These are phyloP conservation scores for Posidonia australis DNA, from an alignment of 106 monocot species.

Conservation along the genomic window DNA sequence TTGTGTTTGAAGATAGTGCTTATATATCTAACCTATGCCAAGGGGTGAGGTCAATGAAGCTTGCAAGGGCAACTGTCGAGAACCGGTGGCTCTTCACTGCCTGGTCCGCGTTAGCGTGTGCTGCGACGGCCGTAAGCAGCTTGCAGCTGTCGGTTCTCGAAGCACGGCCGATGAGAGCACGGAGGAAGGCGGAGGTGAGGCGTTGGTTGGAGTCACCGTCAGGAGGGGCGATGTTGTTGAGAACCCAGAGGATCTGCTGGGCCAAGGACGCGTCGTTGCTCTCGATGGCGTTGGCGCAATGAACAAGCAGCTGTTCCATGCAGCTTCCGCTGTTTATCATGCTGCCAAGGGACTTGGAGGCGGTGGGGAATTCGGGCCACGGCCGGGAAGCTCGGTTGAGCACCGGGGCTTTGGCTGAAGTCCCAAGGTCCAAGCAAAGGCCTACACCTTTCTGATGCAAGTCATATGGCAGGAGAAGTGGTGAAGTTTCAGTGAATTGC, in stretches of 20 bases:
- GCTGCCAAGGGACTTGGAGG: slow-evolving; percentile 16
- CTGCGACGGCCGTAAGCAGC: slow-evolving; percentile 11
- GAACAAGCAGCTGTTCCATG: slow-evolving; percentile 88
- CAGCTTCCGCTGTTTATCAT: slow-evolving; percentile 40
- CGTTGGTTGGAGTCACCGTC: slow-evolving; percentile 90
- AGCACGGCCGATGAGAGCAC: slow-evolving; percentile 65
- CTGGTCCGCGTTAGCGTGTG: slow-evolving; percentile 1
- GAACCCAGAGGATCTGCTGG: slow-evolving; percentile 90
- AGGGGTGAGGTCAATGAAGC: slow-evolving; percentile 87
- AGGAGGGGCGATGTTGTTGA: slow-evolving; percentile 85
- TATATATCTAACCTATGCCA: slow-evolving; percentile 46
- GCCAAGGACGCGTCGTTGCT: slow-evolving; percentile 64
- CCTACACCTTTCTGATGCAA: slow-evolving; percentile 4
- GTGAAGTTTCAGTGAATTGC: slow-evolving; percentile 52
- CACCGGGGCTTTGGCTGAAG: background rate
- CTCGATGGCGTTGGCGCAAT: slow-evolving; percentile 88
- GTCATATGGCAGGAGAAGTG: slow-evolving; percentile 9
- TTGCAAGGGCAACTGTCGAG: slow-evolving; percentile 60
- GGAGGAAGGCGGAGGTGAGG: slow-evolving; percentile 79
- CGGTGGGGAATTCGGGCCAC: slow-evolving; percentile 10
- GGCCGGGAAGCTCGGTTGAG: slow-evolving; percentile 5
- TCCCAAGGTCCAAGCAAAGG: slow-evolving; percentile 22
- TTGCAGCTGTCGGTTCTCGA: slow-evolving; percentile 37
- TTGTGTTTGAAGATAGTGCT: no score
- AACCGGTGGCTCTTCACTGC: slow-evolving; percentile 32